These are phyloP conservation scores for Bipolaris bicolor DNA, from an alignment of 2,329 filamentous ascomycete species.

Conservation along the genomic window DNA sequence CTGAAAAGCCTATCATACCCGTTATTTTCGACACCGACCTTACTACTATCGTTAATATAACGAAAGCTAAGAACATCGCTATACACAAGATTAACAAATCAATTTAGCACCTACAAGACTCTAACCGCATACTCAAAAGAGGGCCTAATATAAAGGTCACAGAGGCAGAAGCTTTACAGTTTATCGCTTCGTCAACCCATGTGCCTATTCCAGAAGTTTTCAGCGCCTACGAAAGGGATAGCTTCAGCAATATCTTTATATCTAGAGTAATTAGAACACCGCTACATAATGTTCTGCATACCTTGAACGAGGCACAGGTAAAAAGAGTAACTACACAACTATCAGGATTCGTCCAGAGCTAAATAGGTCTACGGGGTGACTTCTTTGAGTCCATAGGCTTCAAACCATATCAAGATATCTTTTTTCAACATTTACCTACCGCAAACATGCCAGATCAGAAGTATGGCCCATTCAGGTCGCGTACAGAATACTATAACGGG, in stretches of 20 bases:
- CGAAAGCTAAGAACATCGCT: slow-evolving; percentile 14
- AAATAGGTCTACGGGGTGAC: slow-evolving; percentile 6
- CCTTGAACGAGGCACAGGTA: slow-evolving; percentile 9
- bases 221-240: slow-evolving; percentile 19
- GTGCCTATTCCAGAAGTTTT: slow-evolving; percentile 25
- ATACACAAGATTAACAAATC: slow-evolving; percentile 15
- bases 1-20: slow-evolving; percentile 5
- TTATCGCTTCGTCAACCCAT: slow-evolving; percentile 18
- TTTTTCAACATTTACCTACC: slow-evolving; percentile 19
- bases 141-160: slow-evolving; percentile 14
- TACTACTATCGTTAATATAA: slow-evolving; percentile 15
- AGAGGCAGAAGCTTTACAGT: slow-evolving; percentile 23
- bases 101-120: slow-evolving; percentile 19
- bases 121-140: slow-evolving; percentile 19
- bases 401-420: slow-evolving; percentile 19
- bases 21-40: slow-evolving; percentile 12
- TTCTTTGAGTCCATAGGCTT: slow-evolving; percentile 20
- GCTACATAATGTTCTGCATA: slow-evolving; percentile 12
- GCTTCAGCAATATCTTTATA: slow-evolving; percentile 24
- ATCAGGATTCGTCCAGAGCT: slow-evolving; percentile 13
- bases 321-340: slow-evolving; percentile 15
- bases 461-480: slow-evolving; percentile 20
- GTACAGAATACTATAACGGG: slow-evolving; percentile 20
- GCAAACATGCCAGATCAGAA: slow-evolving; percentile 3
- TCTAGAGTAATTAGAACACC: slow-evolving; percentile 15